Conservation (phyloP, 2,329 filamentous ascomycete species). For the Clonostachys byssicola region DNA sequence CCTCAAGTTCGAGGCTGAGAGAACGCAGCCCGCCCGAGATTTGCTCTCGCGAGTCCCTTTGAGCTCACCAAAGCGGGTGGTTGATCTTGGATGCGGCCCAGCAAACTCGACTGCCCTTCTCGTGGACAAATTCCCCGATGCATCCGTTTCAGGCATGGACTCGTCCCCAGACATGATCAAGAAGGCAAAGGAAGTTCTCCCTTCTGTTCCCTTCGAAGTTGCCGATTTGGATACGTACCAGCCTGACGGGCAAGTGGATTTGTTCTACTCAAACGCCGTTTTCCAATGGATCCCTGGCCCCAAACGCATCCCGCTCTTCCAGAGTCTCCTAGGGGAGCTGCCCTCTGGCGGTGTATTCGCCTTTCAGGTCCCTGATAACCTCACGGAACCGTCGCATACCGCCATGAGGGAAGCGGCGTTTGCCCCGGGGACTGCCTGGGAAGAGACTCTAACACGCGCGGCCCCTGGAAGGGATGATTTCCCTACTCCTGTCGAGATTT, state of each 20-base stretch:
- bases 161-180: constrained; percentile 50
- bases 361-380: constrained; percentile 46
- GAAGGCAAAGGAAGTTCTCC: constrained; percentile 34
- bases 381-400: constrained; percentile 39
- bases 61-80: constrained; percentile 31
- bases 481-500: constrained; percentile 38
- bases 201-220: constrained; percentile 35
- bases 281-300: constrained; percentile 50
- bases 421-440: constrained; percentile 31
- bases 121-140: constrained; percentile 36
- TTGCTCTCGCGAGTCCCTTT: constrained; percentile 42
- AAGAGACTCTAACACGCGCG: constrained; percentile 13
- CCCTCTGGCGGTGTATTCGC: constrained; percentile 43
- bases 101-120: constrained; percentile 53
- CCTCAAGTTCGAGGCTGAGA: constrained; percentile 47
- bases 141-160: constrained; percentile 46
- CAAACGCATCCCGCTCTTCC: constrained; percentile 38
- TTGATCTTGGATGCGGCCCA: constrained; percentile 58
- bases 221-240: constrained; percentile 39
- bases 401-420: constrained; percentile 37
- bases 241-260: constrained; percentile 22
- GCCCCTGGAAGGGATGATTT: constrained; percentile 39
- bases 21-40: constrained; percentile 48
- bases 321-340: constrained; percentile 32
- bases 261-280: constrained; percentile 54